These are phyloP conservation scores for Massariosphaeria phaeospora DNA, from an alignment of 495 filamentous ascomycete genomes.

Conservation along the genomic window DNA sequence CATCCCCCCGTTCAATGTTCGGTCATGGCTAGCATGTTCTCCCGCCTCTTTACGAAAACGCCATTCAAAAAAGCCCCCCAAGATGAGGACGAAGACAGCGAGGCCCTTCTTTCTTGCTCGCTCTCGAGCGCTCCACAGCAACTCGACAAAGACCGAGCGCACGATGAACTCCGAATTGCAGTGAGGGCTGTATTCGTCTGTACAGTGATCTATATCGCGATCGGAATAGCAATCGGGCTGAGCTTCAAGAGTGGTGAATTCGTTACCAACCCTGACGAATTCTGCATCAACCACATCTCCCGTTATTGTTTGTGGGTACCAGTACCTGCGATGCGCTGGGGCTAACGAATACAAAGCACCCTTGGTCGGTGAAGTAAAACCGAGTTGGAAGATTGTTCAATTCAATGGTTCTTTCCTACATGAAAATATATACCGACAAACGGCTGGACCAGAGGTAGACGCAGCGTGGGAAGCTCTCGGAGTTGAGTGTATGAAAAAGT, in stretches of 20 bases:
- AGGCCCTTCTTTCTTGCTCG: conserved; percentile 1
- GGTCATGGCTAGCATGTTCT: no score
- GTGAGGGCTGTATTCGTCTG: not conserved
- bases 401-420: conserved; percentile 53
- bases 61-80: not conserved
- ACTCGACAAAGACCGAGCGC: not conserved
- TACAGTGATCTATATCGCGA: not conserved
- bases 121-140: not conserved
- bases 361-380: conserved; percentile 37
- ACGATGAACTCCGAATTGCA: not conserved
- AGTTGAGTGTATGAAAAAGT: conserved; percentile 49
- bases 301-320: conserved; percentile 17
- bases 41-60: no score
- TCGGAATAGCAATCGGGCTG: not conserved
- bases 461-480: conserved; percentile 55
- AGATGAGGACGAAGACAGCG: conserved; percentile 11
- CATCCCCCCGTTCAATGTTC: no score
- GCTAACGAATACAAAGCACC: conserved; percentile 35
- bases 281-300: conserved; percentile 25
- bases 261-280: conserved; percentile 9
- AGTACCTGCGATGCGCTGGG: not conserved
- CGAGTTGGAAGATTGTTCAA: conserved; percentile 35
- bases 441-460: conserved; percentile 52
- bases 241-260: not conserved
- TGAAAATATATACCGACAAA: conserved; percentile 50